Evolutionary conservation across 495 filamentous ascomycete genomes (phyloP), one percentile per base, ranked within the genome.

Genomic region (Pseudoneurospora amorphoporcata): DNA sequence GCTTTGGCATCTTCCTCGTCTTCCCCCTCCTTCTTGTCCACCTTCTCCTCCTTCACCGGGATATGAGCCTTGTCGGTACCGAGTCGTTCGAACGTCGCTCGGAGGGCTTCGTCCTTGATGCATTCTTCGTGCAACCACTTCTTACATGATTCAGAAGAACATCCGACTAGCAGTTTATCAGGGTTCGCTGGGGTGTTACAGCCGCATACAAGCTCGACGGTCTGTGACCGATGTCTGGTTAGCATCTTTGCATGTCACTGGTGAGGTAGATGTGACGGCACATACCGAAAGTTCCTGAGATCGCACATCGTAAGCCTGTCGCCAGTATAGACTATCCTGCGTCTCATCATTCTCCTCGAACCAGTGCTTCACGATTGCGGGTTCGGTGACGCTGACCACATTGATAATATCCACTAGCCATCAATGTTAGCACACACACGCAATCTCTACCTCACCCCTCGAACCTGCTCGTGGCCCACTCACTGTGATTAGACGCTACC

Each of bases 401-500:
- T 86, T 86, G 77, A 86, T 86, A 23, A 86, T 83, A 72, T 86
- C 84, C 84, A 86, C 84, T 86, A 23, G 74, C 71, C 16, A 3
- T 3, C n/a, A 9, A 40, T 19, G 76, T 83, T 74, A 83, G 82
- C 70, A 16, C 7, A 17, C 14, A 68, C 72, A 69, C 23, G 23
- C 73, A 70, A 70, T 82, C 81, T 58, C 8, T 82, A 84, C 72
- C 85, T 82, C 14, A 86, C 76, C 9, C 32, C 10, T 3, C 4
- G 9, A 29, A 29, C 4, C 4, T 23, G 19, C 4, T 53, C 1
- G 10, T 58, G 40, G 40, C 0, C 19, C 69, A 88, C 88, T 76
- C 89, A 90, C 90, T 92, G 70, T 92, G 88, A 74, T 93, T 93
- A 17, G 89, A 91, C 1, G 89, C 88, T 39, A 94, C 84, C 45